Percentiles rank a stretch among this genome's conserved stretches.
Conservation (phyloP, 768 basidiomycete species). For the Mrakia frigida region DNA sequence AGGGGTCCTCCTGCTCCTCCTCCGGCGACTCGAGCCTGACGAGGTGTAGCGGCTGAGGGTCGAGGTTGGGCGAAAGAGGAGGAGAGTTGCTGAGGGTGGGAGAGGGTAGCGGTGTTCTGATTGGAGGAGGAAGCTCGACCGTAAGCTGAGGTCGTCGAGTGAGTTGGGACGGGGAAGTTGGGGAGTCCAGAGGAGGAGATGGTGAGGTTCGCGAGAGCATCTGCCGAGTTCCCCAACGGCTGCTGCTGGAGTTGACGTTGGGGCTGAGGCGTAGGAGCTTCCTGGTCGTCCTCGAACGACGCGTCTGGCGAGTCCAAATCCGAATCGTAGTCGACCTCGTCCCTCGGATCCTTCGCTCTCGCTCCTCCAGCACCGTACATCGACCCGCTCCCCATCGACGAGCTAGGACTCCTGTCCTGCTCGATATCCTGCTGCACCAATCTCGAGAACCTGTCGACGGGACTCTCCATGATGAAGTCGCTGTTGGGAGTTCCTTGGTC, state of each 20-base stretch:
- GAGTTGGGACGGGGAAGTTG: conserved; percentile 19
- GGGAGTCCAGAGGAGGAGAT: conserved; percentile 15
- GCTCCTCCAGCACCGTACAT: background rate
- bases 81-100: background rate
- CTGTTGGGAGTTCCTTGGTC: conserved; percentile 12
- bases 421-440: conserved; percentile 19
- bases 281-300: conserved; percentile 17
- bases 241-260: background rate
- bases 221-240: background rate
- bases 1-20: background rate
- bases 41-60: background rate
- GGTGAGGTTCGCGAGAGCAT: conserved; percentile 14
- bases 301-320: conserved; percentile 31
- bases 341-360: conserved; percentile 2
- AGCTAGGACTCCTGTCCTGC: background rate
- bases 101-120: background rate
- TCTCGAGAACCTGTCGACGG: conserved; percentile 21
- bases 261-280: background rate
- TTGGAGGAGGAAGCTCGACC: background rate
- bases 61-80: background rate
- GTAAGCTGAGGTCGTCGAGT: background rate
- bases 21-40: background rate
- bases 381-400: conserved; percentile 11
- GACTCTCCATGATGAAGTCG: conserved; percentile 19
- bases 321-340: conserved; percentile 30